These are phyloP conservation scores for Boletus mariae DNA, from an alignment of 1,284 basidiomycete genomes.

Conservation along the genomic window DNA sequence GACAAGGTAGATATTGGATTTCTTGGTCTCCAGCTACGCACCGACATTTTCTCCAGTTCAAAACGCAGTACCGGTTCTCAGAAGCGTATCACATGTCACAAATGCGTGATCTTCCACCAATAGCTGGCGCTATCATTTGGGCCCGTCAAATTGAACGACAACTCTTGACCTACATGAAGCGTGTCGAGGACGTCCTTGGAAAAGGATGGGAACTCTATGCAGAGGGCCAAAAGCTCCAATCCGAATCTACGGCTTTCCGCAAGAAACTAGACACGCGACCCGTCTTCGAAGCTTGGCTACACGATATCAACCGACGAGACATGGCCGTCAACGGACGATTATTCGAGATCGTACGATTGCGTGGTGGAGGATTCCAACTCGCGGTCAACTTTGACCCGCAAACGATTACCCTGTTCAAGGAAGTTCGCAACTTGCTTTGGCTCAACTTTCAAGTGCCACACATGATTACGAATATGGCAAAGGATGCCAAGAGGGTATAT, in stretches of 20 bases:
- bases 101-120: conserved; percentile 95
- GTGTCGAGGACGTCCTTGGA: conserved; percentile 98
- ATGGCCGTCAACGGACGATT: conserved; percentile 92
- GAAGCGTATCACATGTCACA: conserved; percentile 98
- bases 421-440: conserved; percentile 95
- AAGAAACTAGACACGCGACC: conserved; percentile 94
- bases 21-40: conserved; percentile 3
- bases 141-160: conserved; percentile 97
- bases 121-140: conserved; percentile 98
- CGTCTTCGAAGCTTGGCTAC: conserved; percentile 94
- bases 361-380: conserved; percentile 82
- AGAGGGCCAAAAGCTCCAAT: conserved; percentile 96
- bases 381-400: conserved; percentile 97
- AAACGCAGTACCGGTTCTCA: conserved; percentile 91
- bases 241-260: conserved; percentile 88
- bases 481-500: conserved; percentile 97
- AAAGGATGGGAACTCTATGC: conserved; percentile 99
- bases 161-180: conserved; percentile 95
- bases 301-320: conserved; percentile 90
- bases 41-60: conserved; percentile 54
- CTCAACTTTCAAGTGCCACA: conserved; percentile 94
- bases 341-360: conserved; percentile 89
- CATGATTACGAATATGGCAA: conserved; percentile 92
- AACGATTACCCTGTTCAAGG: conserved; percentile 97
- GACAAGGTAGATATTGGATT: conserved; percentile 64